phyloP scores from a whole-genome alignment of 169 alveolate genomes.

The Cryptosporidium parvum region DNA sequence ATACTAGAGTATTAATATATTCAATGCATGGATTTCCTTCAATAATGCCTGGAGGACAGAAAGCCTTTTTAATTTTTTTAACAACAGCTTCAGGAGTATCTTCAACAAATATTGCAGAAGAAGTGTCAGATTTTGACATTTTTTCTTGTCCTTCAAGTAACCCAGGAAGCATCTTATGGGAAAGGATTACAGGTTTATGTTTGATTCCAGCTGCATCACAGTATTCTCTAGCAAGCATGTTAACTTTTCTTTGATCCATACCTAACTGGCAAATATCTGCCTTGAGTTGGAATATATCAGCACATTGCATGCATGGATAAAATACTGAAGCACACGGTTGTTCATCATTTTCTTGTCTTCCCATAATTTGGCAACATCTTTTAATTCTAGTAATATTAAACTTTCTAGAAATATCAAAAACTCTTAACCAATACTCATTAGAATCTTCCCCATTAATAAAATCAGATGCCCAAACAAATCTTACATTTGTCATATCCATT shows the following conservation, averaged over 20 bases:
- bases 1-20: conserved; percentile 89
- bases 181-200: conserved; percentile 92
- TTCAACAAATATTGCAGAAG: conserved; percentile 98
- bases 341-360: conserved; percentile 96
- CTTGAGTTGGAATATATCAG: conserved; percentile 96
- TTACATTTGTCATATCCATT: conserved; percentile 96
- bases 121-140: conserved; percentile 95
- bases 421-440: conserved; percentile 96
- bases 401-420: conserved; percentile 94
- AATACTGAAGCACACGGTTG: conserved; percentile 91
- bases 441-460: conserved; percentile 94
- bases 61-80: conserved; percentile 95
- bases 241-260: conserved; percentile 98
- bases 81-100: conserved; percentile 90
- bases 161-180: conserved; percentile 97
- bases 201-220: conserved; percentile 87
- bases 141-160: conserved; percentile 97
- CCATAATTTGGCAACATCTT: conserved; percentile 98
- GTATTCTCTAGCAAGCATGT: conserved; percentile 98
- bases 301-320: conserved; percentile 96
- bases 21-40: conserved; percentile 96
- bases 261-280: conserved; percentile 99
- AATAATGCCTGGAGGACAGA: conserved; percentile 92
- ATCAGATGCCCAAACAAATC: conserved; percentile 99
- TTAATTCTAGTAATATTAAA: conserved; percentile 93